Percentiles rank a stretch among this genome's conserved stretches.
These are phyloP conservation scores for Choricystis sp. DNA, from an alignment of 139 green algal genomes.

Conservation along the genomic window DNA sequence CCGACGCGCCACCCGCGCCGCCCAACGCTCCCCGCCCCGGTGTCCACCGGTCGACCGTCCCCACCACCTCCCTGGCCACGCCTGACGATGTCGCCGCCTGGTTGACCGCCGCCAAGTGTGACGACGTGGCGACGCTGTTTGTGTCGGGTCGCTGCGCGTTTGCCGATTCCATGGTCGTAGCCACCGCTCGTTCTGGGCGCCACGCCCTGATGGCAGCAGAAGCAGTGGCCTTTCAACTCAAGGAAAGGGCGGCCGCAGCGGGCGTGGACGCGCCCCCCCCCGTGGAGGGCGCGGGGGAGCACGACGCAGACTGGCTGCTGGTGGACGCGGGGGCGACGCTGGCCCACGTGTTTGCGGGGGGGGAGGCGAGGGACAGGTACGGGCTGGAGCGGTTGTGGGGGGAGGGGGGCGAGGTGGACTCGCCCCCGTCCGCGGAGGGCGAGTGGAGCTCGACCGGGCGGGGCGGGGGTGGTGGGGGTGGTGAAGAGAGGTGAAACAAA, in stretches of 20 bases:
- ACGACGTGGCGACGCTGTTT: neutral
- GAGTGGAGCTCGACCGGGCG: too few species aligned
- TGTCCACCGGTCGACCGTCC: neutral
- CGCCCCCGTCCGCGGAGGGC: too few species aligned
- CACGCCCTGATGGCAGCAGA: neutral
- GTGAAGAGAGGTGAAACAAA: neutral
- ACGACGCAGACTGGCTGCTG: neutral
- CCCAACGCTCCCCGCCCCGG: neutral
- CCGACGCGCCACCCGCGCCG: neutral
- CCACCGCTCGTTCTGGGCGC: neutral
- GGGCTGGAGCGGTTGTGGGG: neutral
- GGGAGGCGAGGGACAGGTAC: neutral
- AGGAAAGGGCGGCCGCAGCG: neutral
- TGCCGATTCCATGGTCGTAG: neutral
- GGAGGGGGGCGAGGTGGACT: too few species aligned
- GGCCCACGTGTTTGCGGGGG: neutral
- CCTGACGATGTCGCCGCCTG: neutral
- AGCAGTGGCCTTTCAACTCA: neutral
- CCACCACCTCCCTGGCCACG: neutral
- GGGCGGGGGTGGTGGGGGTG: neutral
- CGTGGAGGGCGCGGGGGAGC: neutral
- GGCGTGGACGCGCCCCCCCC: neutral
- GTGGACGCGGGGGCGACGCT: neutral
- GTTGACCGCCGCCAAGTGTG: neutral
- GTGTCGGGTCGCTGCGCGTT: neutral